A percentile compares a stretch with the other conserved stretches of the same genome.
Conservation (phyloP, 306 rosid species). For the Rubus idaeus region DNA sequence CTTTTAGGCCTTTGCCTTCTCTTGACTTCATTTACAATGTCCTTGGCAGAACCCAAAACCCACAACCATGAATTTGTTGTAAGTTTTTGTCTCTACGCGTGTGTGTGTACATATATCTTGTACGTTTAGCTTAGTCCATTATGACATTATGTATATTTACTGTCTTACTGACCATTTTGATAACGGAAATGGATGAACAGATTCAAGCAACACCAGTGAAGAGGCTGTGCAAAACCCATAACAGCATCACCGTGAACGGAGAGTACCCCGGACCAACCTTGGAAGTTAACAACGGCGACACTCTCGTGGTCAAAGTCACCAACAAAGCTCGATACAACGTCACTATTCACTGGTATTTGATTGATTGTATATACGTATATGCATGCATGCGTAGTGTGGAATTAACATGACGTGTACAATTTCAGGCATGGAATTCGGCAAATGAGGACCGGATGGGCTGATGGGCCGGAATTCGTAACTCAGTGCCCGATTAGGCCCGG, state of each 20-base stretch:
- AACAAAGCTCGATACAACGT: constrained; percentile 86
- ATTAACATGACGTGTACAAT: background rate
- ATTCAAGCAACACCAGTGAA: constrained; percentile 90
- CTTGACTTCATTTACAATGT: constrained; percentile 47
- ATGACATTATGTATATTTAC: background rate
- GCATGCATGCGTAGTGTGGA: constrained; percentile 7
- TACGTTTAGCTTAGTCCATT: background rate
- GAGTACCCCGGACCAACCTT: constrained; percentile 90
- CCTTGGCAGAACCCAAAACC: constrained; percentile 50
- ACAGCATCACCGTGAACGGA: constrained; percentile 78
- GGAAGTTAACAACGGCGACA: constrained; percentile 82
- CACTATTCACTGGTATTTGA: constrained; percentile 78
- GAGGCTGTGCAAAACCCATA: constrained; percentile 98
- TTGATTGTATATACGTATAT: background rate
- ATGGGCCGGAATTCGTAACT: constrained; percentile 92
- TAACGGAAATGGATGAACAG: constrained; percentile 32
- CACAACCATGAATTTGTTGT: constrained; percentile 82
- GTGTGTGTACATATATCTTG: background rate
- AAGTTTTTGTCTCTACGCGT: constrained; percentile 17
- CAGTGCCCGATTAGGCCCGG: constrained; percentile 97
- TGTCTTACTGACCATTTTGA: background rate
- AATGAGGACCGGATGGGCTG: constrained; percentile 92
- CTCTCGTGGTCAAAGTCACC: constrained; percentile 66
- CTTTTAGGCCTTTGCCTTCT: constrained; percentile 51
- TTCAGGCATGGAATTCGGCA: constrained; percentile 90